phyloP scores from a whole-genome alignment of 768 basidiomycete species.

The Imleria badia region DNA sequence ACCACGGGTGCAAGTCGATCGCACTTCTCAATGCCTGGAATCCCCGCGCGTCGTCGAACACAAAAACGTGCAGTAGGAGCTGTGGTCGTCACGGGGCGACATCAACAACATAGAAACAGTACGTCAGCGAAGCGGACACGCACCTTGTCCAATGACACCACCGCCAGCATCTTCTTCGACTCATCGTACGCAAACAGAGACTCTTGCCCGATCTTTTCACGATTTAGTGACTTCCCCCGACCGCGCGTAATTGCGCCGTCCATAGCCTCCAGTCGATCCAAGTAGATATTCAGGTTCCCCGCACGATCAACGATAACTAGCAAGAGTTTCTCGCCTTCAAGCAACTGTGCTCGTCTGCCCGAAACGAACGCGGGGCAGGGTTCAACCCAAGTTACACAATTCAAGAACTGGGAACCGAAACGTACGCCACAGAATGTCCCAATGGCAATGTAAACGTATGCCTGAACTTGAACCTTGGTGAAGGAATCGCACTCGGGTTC shows the following conservation, averaged over 20 bases:
- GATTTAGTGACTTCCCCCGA: conserved; percentile 35
- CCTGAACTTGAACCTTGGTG: conserved; percentile 16
- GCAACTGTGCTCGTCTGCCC: conserved; percentile 38
- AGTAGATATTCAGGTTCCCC: conserved; percentile 38
- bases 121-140: not conserved
- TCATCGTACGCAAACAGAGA: conserved; percentile 53
- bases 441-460: conserved; percentile 20
- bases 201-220: conserved; percentile 46
- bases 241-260: conserved; percentile 30
- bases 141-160: conserved; percentile 46
- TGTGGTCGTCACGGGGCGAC: conserved; percentile 7
- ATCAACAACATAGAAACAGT: not conserved
- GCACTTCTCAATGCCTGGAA: conserved; percentile 43
- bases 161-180: conserved; percentile 44
- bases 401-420: not conserved
- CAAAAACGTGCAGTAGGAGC: conserved; percentile 44
- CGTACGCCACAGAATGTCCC: conserved; percentile 21
- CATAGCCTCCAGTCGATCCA: conserved; percentile 36
- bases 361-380: not conserved
- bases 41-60: conserved; percentile 45
- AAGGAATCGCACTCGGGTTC: conserved; percentile 20
- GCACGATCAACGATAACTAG: conserved; percentile 39
- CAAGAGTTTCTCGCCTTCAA: conserved; percentile 41
- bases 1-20: conserved; percentile 46
- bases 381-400: no score